phyloP scores from a whole-genome alignment of 768 basidiomycete genomes.

The Floccularia luteovirens region DNA sequence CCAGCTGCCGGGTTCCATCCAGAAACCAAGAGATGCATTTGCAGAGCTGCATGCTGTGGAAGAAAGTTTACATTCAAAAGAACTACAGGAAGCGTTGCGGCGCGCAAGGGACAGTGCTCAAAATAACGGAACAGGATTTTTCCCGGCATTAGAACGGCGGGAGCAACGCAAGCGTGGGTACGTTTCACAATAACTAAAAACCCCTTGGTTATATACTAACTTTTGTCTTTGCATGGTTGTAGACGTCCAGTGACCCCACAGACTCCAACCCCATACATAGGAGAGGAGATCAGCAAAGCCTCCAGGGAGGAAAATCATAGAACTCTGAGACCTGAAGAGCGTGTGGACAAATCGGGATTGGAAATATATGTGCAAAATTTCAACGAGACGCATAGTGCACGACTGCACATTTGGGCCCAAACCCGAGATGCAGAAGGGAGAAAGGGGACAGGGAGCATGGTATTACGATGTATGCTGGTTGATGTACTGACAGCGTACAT shows the following conservation, averaged over 20 bases:
- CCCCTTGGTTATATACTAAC: no score
- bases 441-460: slow-evolving; percentile 24
- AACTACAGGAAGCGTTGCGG: slow-evolving; percentile 50
- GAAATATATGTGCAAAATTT: slow-evolving; percentile 58
- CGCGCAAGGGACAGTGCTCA: slow-evolving; percentile 49
- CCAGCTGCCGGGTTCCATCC: slow-evolving; percentile 35
- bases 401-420: slow-evolving; percentile 49
- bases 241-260: no score
- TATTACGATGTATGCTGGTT: slow-evolving; percentile 52
- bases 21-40: slow-evolving; percentile 35
- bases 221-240: no score
- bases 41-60: slow-evolving; percentile 37
- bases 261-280: no score
- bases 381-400: slow-evolving; percentile 37
- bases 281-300: no score
- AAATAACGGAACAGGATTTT: slow-evolving; percentile 42
- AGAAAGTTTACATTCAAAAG: slow-evolving; percentile 39
- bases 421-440: slow-evolving; percentile 13
- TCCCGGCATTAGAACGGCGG: slow-evolving; percentile 33
- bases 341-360: no score
- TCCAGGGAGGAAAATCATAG: no score
- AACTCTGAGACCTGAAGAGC: no score
- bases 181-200: no score
- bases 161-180: slow-evolving; percentile 54
- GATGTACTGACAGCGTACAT: slow-evolving; percentile 67